phyloP scores from a whole-genome alignment of 768 basidiomycete genomes.

The Tephrocybe sp. region DNA sequence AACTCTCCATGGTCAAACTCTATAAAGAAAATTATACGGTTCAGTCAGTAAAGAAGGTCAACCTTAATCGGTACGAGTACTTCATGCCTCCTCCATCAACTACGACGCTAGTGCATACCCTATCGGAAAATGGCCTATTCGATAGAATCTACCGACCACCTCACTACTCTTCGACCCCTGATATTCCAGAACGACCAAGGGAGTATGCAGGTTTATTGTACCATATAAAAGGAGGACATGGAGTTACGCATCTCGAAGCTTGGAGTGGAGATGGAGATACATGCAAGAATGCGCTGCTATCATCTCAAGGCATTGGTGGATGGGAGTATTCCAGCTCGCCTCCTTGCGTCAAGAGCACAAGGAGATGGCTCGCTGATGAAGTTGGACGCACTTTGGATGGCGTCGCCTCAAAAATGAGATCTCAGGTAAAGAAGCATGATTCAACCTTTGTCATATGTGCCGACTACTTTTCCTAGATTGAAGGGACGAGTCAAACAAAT shows the following conservation, averaged over 20 bases:
- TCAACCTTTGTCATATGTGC: neutral
- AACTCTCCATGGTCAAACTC: constrained; percentile 3
- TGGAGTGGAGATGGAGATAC: constrained; percentile 39
- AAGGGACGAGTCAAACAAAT: constrained; percentile 75
- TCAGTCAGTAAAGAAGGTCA: constrained; percentile 21
- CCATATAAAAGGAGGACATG: constrained; percentile 61
- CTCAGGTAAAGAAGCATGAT: constrained; percentile 43
- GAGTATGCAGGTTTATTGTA: constrained; percentile 84
- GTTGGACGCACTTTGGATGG: constrained; percentile 22
- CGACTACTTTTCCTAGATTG: constrained; percentile 36
- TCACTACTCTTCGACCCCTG: constrained; percentile 69
- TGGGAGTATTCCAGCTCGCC: constrained; percentile 83
- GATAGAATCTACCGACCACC: constrained; percentile 71
- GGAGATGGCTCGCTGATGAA: constrained; percentile 45
- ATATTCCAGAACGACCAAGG: constrained; percentile 64
- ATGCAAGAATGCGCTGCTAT: constrained; percentile 8
- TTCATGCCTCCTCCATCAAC: constrained; percentile 46
- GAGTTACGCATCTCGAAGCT: constrained; percentile 53
- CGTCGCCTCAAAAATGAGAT: constrained; percentile 3
- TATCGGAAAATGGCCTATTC: constrained; percentile 48
- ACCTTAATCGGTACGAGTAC: constrained; percentile 46
- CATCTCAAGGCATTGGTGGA: constrained; percentile 42
- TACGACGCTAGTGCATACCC: constrained; percentile 39
- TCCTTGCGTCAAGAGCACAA: constrained; percentile 55
- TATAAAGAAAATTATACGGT: constrained; percentile 27